Percentiles rank a stretch among this genome's conserved stretches.
phyloP scores from a whole-genome alignment of 2,329 filamentous ascomycete genomes.

The Neophaeococcomyces aloes region DNA sequence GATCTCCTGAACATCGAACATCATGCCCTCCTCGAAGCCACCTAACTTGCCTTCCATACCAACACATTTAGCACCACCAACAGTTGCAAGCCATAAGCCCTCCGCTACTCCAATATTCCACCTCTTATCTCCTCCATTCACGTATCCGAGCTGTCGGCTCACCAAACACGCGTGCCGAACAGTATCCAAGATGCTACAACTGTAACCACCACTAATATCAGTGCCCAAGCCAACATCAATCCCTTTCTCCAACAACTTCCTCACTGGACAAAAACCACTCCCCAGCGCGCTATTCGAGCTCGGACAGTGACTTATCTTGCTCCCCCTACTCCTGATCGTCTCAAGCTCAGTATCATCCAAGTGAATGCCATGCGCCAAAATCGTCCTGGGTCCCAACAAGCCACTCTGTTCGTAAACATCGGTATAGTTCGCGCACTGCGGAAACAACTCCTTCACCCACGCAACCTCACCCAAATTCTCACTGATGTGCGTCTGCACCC shows the following conservation, averaged over 20 bases:
- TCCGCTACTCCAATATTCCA: slow-evolving; percentile 55
- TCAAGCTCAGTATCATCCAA: slow-evolving; percentile 55
- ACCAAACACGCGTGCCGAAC: slow-evolving; percentile 71
- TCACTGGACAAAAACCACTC: slow-evolving; percentile 65
- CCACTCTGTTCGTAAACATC: slow-evolving; percentile 66
- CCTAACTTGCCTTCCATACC: slow-evolving; percentile 64
- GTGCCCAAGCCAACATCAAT: slow-evolving; percentile 79
- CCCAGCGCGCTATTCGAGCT: slow-evolving; percentile 75
- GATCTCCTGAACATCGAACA: slow-evolving; percentile 85
- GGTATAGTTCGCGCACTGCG: slow-evolving; percentile 54
- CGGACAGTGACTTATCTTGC: slow-evolving; percentile 75
- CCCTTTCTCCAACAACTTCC: slow-evolving; percentile 61
- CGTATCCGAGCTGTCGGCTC: slow-evolving; percentile 57
- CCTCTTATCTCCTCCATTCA: slow-evolving; percentile 21
- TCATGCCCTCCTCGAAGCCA: slow-evolving; percentile 73
- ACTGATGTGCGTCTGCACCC: slow-evolving; percentile 76
- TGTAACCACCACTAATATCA: slow-evolving; percentile 83
- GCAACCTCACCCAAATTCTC: slow-evolving; percentile 68
- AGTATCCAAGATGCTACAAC: slow-evolving; percentile 69
- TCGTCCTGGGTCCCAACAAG: slow-evolving; percentile 60
- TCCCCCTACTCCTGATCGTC: slow-evolving; percentile 50
- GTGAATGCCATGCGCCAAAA: slow-evolving; percentile 79
- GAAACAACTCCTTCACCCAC: slow-evolving; percentile 62
- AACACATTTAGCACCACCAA: slow-evolving; percentile 75
- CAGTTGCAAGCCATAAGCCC: slow-evolving; percentile 72